Conservation (phyloP, 2,329 filamentous ascomycete species). For the Diaporthe longicolla region DNA sequence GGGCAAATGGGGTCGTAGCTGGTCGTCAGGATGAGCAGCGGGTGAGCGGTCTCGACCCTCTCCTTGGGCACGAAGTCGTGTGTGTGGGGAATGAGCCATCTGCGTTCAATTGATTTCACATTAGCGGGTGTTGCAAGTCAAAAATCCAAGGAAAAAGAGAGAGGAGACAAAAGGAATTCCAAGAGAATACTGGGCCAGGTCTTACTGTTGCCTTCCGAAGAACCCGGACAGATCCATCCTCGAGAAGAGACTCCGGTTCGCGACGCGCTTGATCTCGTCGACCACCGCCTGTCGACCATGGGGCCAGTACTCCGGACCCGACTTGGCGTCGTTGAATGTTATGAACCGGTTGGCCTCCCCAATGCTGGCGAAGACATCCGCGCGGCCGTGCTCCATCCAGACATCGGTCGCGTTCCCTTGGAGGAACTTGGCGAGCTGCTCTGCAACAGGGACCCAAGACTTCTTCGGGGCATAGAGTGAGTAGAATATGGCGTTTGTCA, state of each 20-base stretch:
- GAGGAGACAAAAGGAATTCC: background rate
- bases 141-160: background rate
- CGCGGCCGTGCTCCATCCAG: conserved; percentile 52
- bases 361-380: conserved; percentile 40
- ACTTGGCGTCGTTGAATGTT: conserved; percentile 50
- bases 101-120: background rate
- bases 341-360: conserved; percentile 50
- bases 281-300: conserved; percentile 51
- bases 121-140: background rate
- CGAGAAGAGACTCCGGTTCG: conserved; percentile 51
- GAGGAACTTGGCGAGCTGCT: conserved; percentile 52
- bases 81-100: conserved; percentile 47
- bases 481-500: conserved; percentile 55
- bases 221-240: conserved; percentile 47
- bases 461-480: conserved; percentile 54
- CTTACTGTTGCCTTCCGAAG: conserved; percentile 50
- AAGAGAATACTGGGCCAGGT: background rate
- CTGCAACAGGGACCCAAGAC: conserved; percentile 53
- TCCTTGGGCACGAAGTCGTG: conserved; percentile 48
- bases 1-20: conserved; percentile 71
- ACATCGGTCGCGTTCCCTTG: conserved; percentile 56
- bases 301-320: conserved; percentile 52
- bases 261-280: conserved; percentile 51
- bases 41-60: conserved; percentile 58
- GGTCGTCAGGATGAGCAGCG: conserved; percentile 68